Evolutionary conservation across 345 rosid species (phyloP).

Genomic region (Camelina sativa): DNA sequence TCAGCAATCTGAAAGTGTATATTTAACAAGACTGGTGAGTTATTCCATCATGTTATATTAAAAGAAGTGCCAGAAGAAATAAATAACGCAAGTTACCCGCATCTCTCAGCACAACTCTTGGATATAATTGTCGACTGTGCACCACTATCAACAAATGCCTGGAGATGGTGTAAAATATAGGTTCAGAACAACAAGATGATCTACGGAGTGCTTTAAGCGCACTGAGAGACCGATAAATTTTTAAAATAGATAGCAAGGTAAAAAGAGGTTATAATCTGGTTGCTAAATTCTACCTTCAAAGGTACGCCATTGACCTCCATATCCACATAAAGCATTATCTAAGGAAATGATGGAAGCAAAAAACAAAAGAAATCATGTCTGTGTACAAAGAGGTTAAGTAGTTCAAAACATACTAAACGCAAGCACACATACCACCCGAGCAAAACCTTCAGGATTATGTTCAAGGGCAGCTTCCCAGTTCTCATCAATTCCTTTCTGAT

Average conservation of each 20-base stretch:
- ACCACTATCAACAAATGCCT: slow-evolving; percentile 99
- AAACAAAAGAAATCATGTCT: slow-evolving; percentile 18
- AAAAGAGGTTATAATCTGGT: slow-evolving; percentile 5
- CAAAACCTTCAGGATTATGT: slow-evolving; percentile 97
- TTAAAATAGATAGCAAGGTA: slow-evolving; percentile 10
- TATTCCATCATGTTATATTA: background rate
- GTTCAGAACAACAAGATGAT: slow-evolving; percentile 9
- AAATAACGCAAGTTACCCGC: slow-evolving; percentile 60
- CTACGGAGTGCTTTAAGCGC: background rate
- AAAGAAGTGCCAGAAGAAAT: slow-evolving; percentile 16
- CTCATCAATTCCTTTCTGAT: slow-evolving; percentile 99
- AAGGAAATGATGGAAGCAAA: slow-evolving; percentile 31
- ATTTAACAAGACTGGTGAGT: slow-evolving; percentile 4
- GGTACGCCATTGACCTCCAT: slow-evolving; percentile 98
- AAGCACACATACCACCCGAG: slow-evolving; percentile 85
- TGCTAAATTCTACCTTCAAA: slow-evolving; percentile 68
- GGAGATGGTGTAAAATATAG: slow-evolving; percentile 33
- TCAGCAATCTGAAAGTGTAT: slow-evolving; percentile 64
- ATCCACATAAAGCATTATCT: slow-evolving; percentile 97
- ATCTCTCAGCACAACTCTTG: slow-evolving; percentile 95
- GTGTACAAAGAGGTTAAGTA: slow-evolving; percentile 60
- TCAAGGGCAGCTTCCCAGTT: slow-evolving; percentile 99
- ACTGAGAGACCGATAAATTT: background rate
- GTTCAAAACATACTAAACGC: slow-evolving; percentile 32
- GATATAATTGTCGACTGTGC: slow-evolving; percentile 99